These are phyloP conservation scores for Cyberlindnera japonica DNA, from an alignment of 805 yeast genomes.

Conservation along the genomic window DNA sequence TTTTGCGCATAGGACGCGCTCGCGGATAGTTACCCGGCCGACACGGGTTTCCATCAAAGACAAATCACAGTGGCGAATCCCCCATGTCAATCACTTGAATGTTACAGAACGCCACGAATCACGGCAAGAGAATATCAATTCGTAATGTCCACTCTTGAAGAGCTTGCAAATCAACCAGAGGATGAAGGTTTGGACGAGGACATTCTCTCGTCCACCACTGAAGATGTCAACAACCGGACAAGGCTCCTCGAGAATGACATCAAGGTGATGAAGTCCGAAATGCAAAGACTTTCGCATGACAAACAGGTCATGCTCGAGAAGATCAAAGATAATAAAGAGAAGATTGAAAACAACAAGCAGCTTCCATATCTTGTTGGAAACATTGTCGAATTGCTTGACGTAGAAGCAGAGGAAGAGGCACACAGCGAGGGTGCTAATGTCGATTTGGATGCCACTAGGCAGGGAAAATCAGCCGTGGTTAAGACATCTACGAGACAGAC, in stretches of 20 bases:
- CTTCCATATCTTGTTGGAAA: slow-evolving; percentile 95
- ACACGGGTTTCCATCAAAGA: no score
- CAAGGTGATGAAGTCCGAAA: slow-evolving; percentile 89
- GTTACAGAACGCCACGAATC: neutral
- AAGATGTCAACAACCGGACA: slow-evolving; percentile 81
- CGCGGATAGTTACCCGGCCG: no score
- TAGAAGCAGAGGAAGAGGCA: slow-evolving; percentile 80
- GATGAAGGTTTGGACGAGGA: slow-evolving; percentile 64
- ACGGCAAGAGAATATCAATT: neutral
- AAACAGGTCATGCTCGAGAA: slow-evolving; percentile 89
- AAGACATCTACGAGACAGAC: slow-evolving; percentile 98
- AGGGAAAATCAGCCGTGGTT: slow-evolving; percentile 96
- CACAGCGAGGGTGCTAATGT: slow-evolving; percentile 89
- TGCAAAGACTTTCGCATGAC: slow-evolving; percentile 87
- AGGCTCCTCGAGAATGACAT: slow-evolving; percentile 91
- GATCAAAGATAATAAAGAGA: slow-evolving; percentile 93
- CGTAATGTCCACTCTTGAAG: slow-evolving; percentile 76
- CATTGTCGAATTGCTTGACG: slow-evolving; percentile 89
- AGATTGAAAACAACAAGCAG: slow-evolving; percentile 92
- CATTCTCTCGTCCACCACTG: slow-evolving; percentile 69
- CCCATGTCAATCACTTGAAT: neutral
- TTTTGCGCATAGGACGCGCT: no score
- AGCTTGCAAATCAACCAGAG: slow-evolving; percentile 54
- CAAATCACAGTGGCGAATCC: slow-evolving; percentile 7
- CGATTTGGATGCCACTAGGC: slow-evolving; percentile 85